Base-by-base conservation (phyloP, 2,329 filamentous ascomycete species). In the Cladosporium halotolerans region DNA sequence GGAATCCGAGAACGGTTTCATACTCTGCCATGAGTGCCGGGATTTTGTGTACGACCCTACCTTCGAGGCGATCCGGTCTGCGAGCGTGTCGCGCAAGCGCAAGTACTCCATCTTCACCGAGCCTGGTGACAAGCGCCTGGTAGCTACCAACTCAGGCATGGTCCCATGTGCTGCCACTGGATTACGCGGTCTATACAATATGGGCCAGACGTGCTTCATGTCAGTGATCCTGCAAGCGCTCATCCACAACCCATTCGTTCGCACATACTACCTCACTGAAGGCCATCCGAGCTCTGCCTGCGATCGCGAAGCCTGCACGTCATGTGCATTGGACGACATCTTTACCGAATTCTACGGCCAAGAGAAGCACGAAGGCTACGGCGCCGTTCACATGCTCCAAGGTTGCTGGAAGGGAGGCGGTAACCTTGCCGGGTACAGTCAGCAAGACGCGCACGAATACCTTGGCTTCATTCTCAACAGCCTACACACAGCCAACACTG, bases 151-250 rank as follows among this genome's bases (percentile, higher is more conserved):
- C 66, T 91, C 90, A 10, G 85, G 81, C 28, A 81, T 84, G 54
- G 85, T 88, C 6, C 87, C 89, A 10, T 96, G 92, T 67, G 84
- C 88, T 53, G 90, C 89, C 14, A 90, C 86, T 60, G 92, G 93
- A 9, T 81, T 96, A 38, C 84, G 93, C 34, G 92, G 92, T 32
- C 86, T 99, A 56, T 96, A 95, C 72, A 99, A 97, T 66, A 92
- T 96, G 68, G 93, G 92, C n/a, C 90, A 95, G 55, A 97, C 93
- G 9, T 99, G 92, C 74, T 99, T 96, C 72, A 92, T 97, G 79
- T 95, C 93, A 63, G 92, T 96, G 31, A 90, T 97, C 45, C 78
- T 99, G 13, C 93, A 97, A 70, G 90, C 87, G 53, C 84, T 99
- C 62, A 81, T 97, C 52, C 92, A 96, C 73, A 96, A 97, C 66